phyloP scores from a whole-genome alignment of 805 yeast genomes.

The Ogataea pilisensis region DNA sequence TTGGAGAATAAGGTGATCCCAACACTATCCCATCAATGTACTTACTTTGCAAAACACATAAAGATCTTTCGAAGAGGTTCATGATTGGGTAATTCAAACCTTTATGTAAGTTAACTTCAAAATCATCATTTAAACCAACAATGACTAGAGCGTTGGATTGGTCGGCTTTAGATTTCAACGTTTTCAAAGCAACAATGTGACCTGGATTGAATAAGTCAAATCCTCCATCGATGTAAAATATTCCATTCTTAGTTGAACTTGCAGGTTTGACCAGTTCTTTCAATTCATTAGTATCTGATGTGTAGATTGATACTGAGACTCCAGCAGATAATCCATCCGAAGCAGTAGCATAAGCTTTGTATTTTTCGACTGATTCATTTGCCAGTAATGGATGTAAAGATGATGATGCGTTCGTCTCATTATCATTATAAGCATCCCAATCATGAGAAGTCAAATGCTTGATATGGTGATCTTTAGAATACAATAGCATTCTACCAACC shows the following conservation, averaged over 20 bases:
- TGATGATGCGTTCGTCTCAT: constrained; percentile 1
- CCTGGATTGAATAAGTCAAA: constrained; percentile 94
- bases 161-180: constrained; percentile 38
- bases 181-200: constrained; percentile 69
- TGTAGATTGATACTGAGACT: constrained; percentile 49
- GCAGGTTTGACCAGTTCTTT: constrained; percentile 34
- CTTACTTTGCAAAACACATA: constrained; percentile 84
- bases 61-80: constrained; percentile 79
- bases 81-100: constrained; percentile 76
- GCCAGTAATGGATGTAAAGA: constrained; percentile 20
- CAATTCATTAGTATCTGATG: constrained; percentile 27
- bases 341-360: constrained; percentile 56
- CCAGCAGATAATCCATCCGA: constrained; percentile 55
- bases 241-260: constrained; percentile 11
- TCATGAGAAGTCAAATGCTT: constrained; percentile 28
- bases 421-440: constrained; percentile 10
- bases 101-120: constrained; percentile 47
- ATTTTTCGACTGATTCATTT: constrained; percentile 39
- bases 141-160: constrained; percentile 44
- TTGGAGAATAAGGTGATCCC: constrained; percentile 59
- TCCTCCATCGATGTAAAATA: constrained; percentile 70
- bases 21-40: constrained; percentile 77
- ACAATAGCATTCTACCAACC: constrained; percentile 79
- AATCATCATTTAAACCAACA: constrained; percentile 67
- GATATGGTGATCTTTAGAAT: constrained; percentile 56